Conservation (phyloP, 352 stramenopile genomes). For the Phytophthora sp. region DNA sequence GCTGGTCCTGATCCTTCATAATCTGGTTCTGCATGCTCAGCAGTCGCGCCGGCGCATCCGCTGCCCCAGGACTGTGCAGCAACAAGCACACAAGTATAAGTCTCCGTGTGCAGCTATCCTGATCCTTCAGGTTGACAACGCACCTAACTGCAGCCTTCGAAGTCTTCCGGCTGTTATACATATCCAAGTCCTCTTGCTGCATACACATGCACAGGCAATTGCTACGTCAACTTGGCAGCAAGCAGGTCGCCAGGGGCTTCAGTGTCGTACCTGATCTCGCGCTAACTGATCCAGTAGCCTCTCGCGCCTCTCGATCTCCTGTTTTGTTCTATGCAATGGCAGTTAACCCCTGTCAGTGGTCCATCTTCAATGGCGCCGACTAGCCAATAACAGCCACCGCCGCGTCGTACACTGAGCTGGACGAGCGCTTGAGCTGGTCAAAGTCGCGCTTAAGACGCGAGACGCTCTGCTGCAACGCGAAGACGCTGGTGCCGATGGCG, state of each 20-base stretch:
- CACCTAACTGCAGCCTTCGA: slow-evolving; percentile 41
- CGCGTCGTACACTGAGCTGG: slow-evolving; percentile 53
- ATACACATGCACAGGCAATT: slow-evolving; percentile 1
- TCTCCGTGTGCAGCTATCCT: neutral
- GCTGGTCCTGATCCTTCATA: slow-evolving; percentile 91
- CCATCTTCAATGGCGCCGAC: too few relatives aligned
- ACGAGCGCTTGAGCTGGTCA: slow-evolving; percentile 71
- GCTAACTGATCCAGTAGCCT: slow-evolving; percentile 64
- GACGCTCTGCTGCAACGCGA: slow-evolving; percentile 85
- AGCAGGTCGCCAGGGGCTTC: too few relatives aligned
- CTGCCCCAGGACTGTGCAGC: slow-evolving; percentile 34
- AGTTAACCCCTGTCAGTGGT: neutral
- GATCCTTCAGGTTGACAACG: neutral
- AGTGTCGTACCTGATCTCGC: slow-evolving; percentile 53
- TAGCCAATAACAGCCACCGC: neutral
- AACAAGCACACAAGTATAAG: slow-evolving; percentile 11
- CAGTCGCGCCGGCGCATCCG: slow-evolving; percentile 51
- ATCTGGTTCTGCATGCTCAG: slow-evolving; percentile 90
- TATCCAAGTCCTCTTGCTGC: slow-evolving; percentile 77
- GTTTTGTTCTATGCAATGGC: slow-evolving; percentile 51
- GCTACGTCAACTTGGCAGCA: too few relatives aligned
- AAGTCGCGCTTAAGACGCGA: slow-evolving; percentile 83
- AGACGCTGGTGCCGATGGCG: slow-evolving; percentile 79
- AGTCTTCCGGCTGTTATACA: slow-evolving; percentile 72
- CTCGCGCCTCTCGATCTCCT: slow-evolving; percentile 77